Evolutionary conservation across 148 eudicot genomes (phyloP).

Genomic region (Fagopyrum tataricum): DNA sequence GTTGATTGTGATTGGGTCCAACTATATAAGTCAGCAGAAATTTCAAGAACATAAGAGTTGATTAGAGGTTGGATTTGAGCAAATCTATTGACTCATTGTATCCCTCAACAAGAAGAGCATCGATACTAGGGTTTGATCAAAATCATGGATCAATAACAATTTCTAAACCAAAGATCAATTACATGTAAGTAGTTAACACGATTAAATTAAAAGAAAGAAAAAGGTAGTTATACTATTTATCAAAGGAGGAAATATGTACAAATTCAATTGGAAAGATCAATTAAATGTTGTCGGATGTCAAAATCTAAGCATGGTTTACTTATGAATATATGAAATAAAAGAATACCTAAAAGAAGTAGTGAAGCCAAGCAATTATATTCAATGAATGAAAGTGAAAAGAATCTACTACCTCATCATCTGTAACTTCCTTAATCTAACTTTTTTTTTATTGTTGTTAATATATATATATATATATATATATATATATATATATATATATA

Average conservation of each 20-base stretch:
- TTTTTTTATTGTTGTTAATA: background rate
- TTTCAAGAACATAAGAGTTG: background rate
- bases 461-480: background rate
- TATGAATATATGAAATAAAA: background rate
- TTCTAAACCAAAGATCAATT: too few relatives aligned
- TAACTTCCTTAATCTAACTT: background rate
- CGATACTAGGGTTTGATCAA: background rate
- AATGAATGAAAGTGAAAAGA: background rate
- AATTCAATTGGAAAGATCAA: background rate
- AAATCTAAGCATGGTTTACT: slow-evolving; percentile 1
- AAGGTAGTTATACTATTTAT: too few relatives aligned
- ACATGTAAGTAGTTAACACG: background rate
- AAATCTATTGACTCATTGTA: slow-evolving; percentile 1
- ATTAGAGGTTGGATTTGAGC: background rate
- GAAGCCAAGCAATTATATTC: background rate
- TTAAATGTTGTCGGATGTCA: background rate
- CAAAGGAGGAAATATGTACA: too few relatives aligned
- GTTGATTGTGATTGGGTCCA: too few relatives aligned
- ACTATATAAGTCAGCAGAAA: background rate
- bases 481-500: too few relatives aligned
- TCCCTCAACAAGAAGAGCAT: slow-evolving; percentile 10
- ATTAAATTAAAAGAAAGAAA: too few relatives aligned
- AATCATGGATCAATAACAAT: background rate
- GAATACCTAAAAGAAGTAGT: background rate
- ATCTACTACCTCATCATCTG: background rate